Evolutionary conservation across 2,329 filamentous ascomycete species (phyloP).

Genomic region (Talaromyces funiculosus): DNA sequence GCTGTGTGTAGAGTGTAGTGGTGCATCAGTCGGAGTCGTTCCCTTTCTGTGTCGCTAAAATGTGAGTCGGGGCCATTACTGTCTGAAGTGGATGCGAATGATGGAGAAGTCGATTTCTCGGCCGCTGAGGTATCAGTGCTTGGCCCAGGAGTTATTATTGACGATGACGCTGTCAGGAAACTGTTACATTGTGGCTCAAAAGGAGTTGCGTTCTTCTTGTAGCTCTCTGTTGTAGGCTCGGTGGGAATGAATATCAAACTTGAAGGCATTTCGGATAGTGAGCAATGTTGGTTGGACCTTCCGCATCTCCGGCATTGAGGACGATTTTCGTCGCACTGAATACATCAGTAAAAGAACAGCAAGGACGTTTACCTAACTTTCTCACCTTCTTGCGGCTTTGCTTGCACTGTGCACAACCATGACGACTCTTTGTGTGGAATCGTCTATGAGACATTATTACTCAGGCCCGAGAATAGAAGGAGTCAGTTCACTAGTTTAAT

Average conservation of each 20-base stretch:
- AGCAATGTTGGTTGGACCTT: not conserved
- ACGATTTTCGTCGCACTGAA: slow-evolving; percentile 1
- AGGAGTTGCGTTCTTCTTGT: not conserved
- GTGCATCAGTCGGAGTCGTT: slow-evolving; percentile 2
- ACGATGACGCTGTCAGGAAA: not conserved
- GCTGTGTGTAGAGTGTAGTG: slow-evolving; percentile 11
- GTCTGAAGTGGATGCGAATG: not conserved
- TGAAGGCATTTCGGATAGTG: slow-evolving; percentile 2
- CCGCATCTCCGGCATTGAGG: slow-evolving; percentile 10
- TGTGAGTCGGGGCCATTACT: not conserved
- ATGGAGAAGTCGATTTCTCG: not conserved
- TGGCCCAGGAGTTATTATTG: not conserved
- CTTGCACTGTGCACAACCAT: slow-evolving; percentile 12
- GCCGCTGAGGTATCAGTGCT: not conserved
- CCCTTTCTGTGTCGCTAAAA: slow-evolving; percentile 5
- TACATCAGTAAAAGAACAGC: not conserved
- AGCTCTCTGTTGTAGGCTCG: not conserved
- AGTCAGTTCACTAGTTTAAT: not conserved
- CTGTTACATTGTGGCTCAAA: not conserved
- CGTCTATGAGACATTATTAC: slow-evolving; percentile 7
- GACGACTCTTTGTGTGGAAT: slow-evolving; percentile 11
- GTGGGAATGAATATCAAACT: slow-evolving; percentile 11
- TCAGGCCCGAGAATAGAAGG: not conserved
- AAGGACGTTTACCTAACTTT: not conserved
- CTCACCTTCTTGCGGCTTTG: slow-evolving; percentile 13